Evolutionary conservation across 371 early-diverging fungal genomes (phyloP), one percentile per base, ranked within the genome.

Genomic region (Mortierella sp.): DNA sequence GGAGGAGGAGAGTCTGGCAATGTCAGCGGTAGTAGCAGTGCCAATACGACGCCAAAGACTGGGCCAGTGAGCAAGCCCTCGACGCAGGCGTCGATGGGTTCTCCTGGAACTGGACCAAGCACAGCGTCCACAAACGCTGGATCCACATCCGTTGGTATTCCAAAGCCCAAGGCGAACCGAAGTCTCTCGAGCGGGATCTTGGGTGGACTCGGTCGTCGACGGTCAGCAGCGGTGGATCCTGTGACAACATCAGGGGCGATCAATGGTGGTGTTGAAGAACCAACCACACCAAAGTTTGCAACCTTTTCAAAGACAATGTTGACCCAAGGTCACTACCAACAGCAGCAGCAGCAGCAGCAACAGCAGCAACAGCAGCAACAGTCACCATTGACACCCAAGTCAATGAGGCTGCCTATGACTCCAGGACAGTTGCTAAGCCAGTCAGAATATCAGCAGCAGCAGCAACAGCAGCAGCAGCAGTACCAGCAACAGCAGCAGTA

Each of bases 161-260:
- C 63, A 19, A 77, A 68, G 37, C 37, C 68, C 28, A 77, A 72
- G 57, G 28, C 79, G 9, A 77, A 63, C 25, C 45, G 73, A 26
- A 77, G 79, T 50, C 60, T 77, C 50, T 72, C 79, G 19, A 66
- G 66, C 51, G 69, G 69, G 19, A 52, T 77, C 43, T n/a, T 77
- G n/a, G 57, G 65, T 14, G 69, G 69, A 12, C 46, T 68, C 15
- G 26, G 57, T 45, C 68, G 65, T 9, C 23, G 70, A 51, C 73
- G 70, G 1, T 69, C 68, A 18, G 51, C 63, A 1, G 63, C 57
- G 1, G 45, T 52, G 14, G 79, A 77, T 3, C 58, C 65, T 14
- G 51, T 23, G 43, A 55, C n/a, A 7, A 29, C 19, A 46, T 25
- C 23, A 47, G 26, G 15, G 62, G 50, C 14, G 59, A 55, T 12